Conservation (phyloP, 768 basidiomycete genomes). For the Lactarius deliciosus region DNA sequence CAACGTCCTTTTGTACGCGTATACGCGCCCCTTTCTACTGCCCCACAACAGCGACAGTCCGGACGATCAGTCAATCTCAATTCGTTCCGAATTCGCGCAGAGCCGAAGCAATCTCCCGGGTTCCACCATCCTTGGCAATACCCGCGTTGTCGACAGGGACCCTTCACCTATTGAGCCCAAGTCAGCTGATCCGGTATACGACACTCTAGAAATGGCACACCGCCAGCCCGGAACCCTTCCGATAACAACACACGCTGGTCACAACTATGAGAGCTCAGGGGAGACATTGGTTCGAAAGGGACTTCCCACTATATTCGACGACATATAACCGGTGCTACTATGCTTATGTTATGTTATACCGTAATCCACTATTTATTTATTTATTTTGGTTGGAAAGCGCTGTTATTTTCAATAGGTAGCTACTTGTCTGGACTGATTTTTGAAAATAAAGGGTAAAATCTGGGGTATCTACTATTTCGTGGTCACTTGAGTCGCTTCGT, state of each 20-base stretch:
- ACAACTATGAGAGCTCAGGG: background rate
- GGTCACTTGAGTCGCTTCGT: background rate
- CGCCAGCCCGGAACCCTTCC: background rate
- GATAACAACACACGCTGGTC: background rate
- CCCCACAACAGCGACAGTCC: constrained; percentile 30
- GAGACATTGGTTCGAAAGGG: background rate
- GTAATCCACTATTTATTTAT: background rate
- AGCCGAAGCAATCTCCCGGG: background rate
- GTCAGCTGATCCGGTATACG: background rate
- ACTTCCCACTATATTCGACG: background rate
- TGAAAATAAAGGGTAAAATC: too few relatives aligned
- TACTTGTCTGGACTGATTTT: too few relatives aligned
- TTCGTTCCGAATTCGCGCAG: background rate
- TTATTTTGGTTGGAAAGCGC: too few relatives aligned
- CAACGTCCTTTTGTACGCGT: constrained; percentile 42
- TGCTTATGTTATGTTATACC: too few relatives aligned
- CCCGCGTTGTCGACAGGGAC: background rate
- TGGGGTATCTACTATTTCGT: background rate
- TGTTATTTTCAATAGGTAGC: too few relatives aligned
- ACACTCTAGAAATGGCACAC: background rate
- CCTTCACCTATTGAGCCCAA: background rate
- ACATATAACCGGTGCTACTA: background rate
- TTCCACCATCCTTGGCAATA: background rate
- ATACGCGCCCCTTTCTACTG: constrained; percentile 44
- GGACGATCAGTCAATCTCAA: background rate